phyloP scores from a whole-genome alignment of 1,284 basidiomycete species.

The Cryptococcus deneoformans region DNA sequence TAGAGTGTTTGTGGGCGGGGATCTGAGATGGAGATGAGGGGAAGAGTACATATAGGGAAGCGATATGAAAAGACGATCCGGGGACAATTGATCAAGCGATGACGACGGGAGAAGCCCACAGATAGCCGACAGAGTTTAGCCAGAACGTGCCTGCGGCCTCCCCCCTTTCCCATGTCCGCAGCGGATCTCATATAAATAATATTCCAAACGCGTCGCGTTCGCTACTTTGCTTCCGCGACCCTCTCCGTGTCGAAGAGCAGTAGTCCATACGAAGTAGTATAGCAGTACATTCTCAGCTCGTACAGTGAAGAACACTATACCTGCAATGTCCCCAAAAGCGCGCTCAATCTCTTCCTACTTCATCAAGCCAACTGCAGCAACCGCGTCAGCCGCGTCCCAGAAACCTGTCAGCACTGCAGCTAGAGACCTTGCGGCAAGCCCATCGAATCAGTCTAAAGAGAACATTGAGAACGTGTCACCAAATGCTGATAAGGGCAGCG shows the following conservation, averaged over 20 bases:
- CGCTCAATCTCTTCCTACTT: slow-evolving; percentile 28
- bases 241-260: no score
- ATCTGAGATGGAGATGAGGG: not conserved
- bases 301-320: no score
- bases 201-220: no score
- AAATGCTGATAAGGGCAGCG: not conserved
- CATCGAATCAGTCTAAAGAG: not conserved
- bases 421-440: not conserved
- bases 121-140: no score
- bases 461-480: no score
- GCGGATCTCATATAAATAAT: no score
- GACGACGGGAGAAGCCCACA: no score
- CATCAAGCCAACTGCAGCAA: slow-evolving; percentile 10
- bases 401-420: not conserved
- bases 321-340: slow-evolving; percentile 24
- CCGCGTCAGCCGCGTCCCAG: not conserved
- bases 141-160: no score
- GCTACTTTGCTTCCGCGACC: no score
- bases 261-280: no score
- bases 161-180: no score
- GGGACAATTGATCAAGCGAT: not conserved
- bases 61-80: not conserved
- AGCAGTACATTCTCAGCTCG: no score
- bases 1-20: not conserved
- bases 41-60: not conserved